Percentiles rank a stretch among this genome's conserved stretches.
phyloP scores from a whole-genome alignment of 805 yeast species.

The Wickerhamiella azyma region DNA sequence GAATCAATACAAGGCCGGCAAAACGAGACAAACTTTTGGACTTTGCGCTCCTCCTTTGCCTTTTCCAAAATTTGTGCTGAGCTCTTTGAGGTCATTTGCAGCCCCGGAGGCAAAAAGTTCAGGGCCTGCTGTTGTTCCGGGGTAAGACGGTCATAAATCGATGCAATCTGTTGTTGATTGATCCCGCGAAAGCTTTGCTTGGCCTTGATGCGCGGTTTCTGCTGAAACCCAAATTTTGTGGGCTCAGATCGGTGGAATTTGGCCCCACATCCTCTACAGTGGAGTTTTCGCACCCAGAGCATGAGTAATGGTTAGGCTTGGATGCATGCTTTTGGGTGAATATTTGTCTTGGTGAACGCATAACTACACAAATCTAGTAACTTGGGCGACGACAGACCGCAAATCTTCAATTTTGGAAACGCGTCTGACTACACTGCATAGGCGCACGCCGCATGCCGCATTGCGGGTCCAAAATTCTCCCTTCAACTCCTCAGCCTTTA shows the following conservation, averaged over 20 bases:
- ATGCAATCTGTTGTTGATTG: neutral
- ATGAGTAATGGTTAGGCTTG: neutral
- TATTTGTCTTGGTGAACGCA: no score
- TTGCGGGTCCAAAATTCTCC: no score
- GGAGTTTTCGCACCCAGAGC: constrained; percentile 5
- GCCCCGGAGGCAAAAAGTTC: constrained; percentile 3
- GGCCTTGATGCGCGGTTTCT: neutral
- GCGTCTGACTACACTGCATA: no score
- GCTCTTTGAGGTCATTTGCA: constrained; percentile 1
- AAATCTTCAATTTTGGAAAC: no score
- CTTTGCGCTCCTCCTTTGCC: constrained; percentile 4
- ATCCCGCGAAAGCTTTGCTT: neutral
- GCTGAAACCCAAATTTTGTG: constrained; percentile 5
- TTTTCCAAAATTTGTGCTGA: neutral
- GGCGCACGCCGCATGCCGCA: no score
- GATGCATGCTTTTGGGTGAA: neutral
- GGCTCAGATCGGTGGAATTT: constrained; percentile 4
- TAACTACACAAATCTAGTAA: no score
- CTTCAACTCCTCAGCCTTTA: no score
- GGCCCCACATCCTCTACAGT: constrained; percentile 15
- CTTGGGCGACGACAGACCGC: no score
- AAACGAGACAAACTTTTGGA: constrained; percentile 9
- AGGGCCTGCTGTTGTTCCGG: constrained; percentile 13
- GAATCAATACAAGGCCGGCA: constrained; percentile 19
- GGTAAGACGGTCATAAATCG: constrained; percentile 10